Evolutionary conservation across 2,329 filamentous ascomycete species (phyloP).

Genomic region (Monosporascus sp.): DNA sequence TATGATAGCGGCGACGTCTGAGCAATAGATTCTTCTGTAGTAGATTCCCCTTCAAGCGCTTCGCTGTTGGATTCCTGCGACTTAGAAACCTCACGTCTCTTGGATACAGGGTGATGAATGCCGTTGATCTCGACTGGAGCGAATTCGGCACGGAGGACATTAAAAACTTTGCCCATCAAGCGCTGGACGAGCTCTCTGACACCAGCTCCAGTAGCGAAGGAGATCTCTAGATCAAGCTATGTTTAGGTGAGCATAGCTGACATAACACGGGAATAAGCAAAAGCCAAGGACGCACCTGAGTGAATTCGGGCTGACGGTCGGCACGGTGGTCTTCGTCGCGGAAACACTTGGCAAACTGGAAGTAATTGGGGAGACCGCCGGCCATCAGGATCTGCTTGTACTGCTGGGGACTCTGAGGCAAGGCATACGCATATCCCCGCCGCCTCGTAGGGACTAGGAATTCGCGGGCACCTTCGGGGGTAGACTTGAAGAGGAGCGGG

Average conservation of each 20-base stretch:
- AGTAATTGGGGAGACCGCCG: constrained; percentile 75
- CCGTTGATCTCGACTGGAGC: constrained; percentile 26
- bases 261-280: neutral
- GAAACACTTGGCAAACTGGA: constrained; percentile 91
- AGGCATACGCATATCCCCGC: constrained; percentile 73
- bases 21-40: too few relatives aligned
- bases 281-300: constrained; percentile 54
- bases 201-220: constrained; percentile 67
- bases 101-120: constrained; percentile 10
- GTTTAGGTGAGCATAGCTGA: constrained; percentile 2
- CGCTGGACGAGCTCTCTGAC: constrained; percentile 56
- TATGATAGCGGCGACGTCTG: neutral
- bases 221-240: constrained; percentile 88
- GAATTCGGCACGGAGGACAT: constrained; percentile 37
- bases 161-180: constrained; percentile 53
- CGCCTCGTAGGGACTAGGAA: constrained; percentile 86
- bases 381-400: constrained; percentile 99
- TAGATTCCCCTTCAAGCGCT: too few relatives aligned
- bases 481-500: constrained; percentile 93
- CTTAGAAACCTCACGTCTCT: neutral
- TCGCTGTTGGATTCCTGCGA: too few relatives aligned
- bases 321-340: constrained; percentile 89
- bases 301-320: constrained; percentile 94
- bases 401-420: constrained; percentile 95
- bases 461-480: constrained; percentile 89